Evolutionary conservation across 352 stramenopile species (phyloP).

Genomic region (Globisporangium cederbergense): DNA sequence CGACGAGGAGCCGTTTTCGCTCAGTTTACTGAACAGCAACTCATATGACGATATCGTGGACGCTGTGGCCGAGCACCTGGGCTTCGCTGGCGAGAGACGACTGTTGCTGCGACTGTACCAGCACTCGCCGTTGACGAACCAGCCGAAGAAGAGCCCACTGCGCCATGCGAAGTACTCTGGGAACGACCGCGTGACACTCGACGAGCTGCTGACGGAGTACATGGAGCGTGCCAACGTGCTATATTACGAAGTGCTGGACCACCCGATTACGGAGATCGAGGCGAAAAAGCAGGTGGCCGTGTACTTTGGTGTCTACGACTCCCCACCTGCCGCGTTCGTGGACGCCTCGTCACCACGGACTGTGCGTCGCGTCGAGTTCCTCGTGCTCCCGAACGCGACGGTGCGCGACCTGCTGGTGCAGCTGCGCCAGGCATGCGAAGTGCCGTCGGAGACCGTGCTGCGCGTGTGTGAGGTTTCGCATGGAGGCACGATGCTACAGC

Average conservation of each 20-base stretch:
- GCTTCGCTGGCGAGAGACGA: conserved; percentile 33
- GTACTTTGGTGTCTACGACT: conserved; percentile 77
- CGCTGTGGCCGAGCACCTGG: conserved; percentile 42
- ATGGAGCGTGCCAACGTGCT: conserved; percentile 60
- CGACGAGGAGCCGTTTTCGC: conserved; percentile 44
- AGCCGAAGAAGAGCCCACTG: conserved; percentile 65
- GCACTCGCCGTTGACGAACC: conserved; percentile 61
- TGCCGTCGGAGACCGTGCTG: conserved; percentile 35
- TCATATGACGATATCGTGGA: conserved; percentile 75
- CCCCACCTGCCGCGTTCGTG: conserved; percentile 36
- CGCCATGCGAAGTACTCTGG: conserved; percentile 62
- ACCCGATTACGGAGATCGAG: conserved; percentile 84
- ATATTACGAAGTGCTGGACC: conserved; percentile 69
- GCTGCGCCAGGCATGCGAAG: conserved; percentile 39
- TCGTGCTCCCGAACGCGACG: conserved; percentile 51
- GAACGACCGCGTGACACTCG: conserved; percentile 55
- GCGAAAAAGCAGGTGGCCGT: conserved; percentile 78
- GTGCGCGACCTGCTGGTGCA: conserved; percentile 50
- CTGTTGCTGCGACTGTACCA: conserved; percentile 79
- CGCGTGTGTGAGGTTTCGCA: conserved; percentile 65
- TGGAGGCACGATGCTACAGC: conserved; percentile 48
- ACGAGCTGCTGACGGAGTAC: conserved; percentile 73
- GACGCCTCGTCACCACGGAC: conserved; percentile 28
- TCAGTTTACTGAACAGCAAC: conserved; percentile 65
- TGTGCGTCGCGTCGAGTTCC: conserved; percentile 51